Conservation (phyloP, 495 filamentous ascomycete genomes). For the Bacidia rubella region DNA sequence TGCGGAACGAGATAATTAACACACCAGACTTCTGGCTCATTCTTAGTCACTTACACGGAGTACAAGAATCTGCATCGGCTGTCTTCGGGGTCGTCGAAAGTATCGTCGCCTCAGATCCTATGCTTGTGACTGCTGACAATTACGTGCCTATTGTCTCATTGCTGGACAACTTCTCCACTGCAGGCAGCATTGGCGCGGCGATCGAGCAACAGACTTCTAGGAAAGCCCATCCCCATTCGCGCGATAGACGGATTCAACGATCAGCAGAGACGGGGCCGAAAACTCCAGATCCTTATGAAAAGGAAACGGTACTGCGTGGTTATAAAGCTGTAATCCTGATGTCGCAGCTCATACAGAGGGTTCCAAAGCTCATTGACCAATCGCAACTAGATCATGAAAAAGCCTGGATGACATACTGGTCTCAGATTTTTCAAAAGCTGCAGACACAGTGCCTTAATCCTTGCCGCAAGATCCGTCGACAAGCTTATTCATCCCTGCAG, state of each 20-base stretch:
- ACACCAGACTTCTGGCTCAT: conserved; percentile 98
- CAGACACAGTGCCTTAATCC: conserved; percentile 89
- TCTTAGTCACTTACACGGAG: conserved; percentile 55
- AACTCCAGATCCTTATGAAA: conserved; percentile 31
- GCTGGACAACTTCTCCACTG: conserved; percentile 79
- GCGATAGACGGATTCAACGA: not conserved
- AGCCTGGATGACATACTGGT: conserved; percentile 97
- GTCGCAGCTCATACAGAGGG: conserved; percentile 62
- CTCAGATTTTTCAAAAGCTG: conserved; percentile 79
- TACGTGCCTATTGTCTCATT: conserved; percentile 75
- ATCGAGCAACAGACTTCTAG: conserved; percentile 57
- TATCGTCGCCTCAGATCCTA: conserved; percentile 45
- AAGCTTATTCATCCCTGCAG: conserved; percentile 79
- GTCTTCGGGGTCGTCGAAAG: conserved; percentile 75
- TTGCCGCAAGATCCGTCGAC: conserved; percentile 81
- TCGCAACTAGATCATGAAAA: conserved; percentile 83
- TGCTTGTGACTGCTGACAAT: conserved; percentile 85
- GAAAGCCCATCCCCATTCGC: conserved; percentile 9
- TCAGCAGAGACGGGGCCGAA: not conserved
- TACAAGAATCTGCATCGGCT: conserved; percentile 52
- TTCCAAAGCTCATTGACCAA: conserved; percentile 75
- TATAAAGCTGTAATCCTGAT: conserved; percentile 69
- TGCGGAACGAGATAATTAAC: conserved; percentile 84
- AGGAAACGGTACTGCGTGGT: conserved; percentile 62
- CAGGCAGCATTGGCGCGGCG: conserved; percentile 65